Conservation (phyloP, 805 yeast species). For the Candida montana region DNA sequence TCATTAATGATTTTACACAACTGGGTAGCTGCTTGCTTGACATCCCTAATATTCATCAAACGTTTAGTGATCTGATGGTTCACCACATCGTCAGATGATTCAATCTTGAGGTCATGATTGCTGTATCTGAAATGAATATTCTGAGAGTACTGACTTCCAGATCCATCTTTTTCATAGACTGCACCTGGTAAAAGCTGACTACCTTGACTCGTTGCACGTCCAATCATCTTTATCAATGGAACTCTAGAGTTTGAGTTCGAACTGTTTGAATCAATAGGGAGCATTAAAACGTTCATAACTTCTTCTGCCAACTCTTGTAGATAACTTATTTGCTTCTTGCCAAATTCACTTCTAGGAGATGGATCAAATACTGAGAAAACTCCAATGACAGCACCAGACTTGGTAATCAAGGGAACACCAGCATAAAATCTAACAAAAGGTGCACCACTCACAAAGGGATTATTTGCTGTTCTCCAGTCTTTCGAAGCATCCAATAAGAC, state of each 20-base stretch:
- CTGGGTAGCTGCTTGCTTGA: constrained; percentile 38
- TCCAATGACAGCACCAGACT: constrained; percentile 45
- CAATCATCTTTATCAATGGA: constrained; percentile 31
- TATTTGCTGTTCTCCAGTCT: constrained; percentile 65
- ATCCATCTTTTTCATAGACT: constrained; percentile 58
- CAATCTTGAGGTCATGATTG: constrained; percentile 21
- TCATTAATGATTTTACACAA: constrained; percentile 35
- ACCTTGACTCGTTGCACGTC: constrained; percentile 52
- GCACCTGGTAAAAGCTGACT: constrained; percentile 28
- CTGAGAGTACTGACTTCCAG: constrained; percentile 55
- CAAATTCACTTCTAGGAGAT: constrained; percentile 33
- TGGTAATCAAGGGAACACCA: constrained; percentile 51
- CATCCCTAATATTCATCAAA: constrained; percentile 32
- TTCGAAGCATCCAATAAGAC: constrained; percentile 51
- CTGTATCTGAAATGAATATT: constrained; percentile 41
- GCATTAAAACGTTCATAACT: constrained; percentile 36
- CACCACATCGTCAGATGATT: constrained; percentile 22
- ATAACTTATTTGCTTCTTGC: constrained; percentile 29
- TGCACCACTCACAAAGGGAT: constrained; percentile 58
- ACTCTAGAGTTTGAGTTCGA: constrained; percentile 2
- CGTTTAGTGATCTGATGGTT: constrained; percentile 33
- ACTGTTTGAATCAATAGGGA: constrained; percentile 23
- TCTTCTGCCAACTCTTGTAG: constrained; percentile 37
- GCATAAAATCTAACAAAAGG: constrained; percentile 60
- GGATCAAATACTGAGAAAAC: constrained; percentile 54